Evolutionary conservation across 805 yeast species (phyloP).

Genomic region (Suhomyces faveliae): DNA sequence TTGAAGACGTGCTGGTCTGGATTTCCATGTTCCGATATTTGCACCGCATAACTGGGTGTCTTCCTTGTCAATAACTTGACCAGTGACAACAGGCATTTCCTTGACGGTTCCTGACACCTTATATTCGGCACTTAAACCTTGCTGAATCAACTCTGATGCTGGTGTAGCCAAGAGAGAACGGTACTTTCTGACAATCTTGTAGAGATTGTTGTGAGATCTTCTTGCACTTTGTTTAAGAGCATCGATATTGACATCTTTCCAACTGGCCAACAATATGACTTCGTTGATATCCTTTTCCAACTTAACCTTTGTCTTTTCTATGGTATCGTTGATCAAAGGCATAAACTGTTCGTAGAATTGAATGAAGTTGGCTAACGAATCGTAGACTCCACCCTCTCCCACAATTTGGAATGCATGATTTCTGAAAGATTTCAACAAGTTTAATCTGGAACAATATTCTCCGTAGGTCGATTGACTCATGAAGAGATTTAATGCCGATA

Average conservation of each 20-base stretch:
- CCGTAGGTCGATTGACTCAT: conserved; percentile 76
- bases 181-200: conserved; percentile 80
- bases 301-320: conserved; percentile 47
- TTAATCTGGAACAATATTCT: conserved; percentile 61
- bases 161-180: conserved; percentile 57
- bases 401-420: conserved; percentile 44
- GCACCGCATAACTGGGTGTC: conserved; percentile 23
- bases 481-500: conserved; percentile 66
- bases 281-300: conserved; percentile 82
- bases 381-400: conserved; percentile 20
- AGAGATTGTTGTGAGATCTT: conserved; percentile 79
- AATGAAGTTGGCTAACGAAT: conserved; percentile 57
- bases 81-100: conserved; percentile 12
- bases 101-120: conserved; percentile 1
- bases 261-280: conserved; percentile 84
- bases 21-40: conserved; percentile 46
- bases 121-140: conserved; percentile 42
- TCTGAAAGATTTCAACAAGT: conserved; percentile 62
- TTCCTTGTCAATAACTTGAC: conserved; percentile 9
- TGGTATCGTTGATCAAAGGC: conserved; percentile 43
- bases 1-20: conserved; percentile 56
- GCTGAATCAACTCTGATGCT: conserved; percentile 56
- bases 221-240: conserved; percentile 93
- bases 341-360: conserved; percentile 67
- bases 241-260: conserved; percentile 94